Conservation (phyloP, 2,329 filamentous ascomycete species). For the Hyphodiscus sp. region DNA sequence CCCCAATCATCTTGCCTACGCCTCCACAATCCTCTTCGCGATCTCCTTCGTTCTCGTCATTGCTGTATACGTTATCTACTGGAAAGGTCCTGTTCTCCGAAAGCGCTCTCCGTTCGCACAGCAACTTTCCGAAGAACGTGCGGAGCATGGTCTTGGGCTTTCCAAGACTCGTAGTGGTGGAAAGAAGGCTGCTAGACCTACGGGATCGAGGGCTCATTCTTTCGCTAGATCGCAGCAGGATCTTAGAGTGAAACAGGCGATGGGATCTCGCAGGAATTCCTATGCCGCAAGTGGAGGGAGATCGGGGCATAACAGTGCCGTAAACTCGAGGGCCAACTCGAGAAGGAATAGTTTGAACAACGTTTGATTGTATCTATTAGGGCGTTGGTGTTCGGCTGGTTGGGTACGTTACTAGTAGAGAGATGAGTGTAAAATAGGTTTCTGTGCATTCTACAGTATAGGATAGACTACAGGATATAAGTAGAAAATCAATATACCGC, state of each 20-base stretch:
- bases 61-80: slow-evolving; percentile 62
- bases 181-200: not conserved
- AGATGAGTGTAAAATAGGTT: no score
- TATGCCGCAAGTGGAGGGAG: slow-evolving; percentile 3
- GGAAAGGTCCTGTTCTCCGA: slow-evolving; percentile 53
- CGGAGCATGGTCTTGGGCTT: slow-evolving; percentile 7
- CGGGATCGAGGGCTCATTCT: slow-evolving; percentile 16
- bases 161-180: slow-evolving; percentile 6
- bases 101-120: slow-evolving; percentile 59
- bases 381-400: no score
- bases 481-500: no score
- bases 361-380: not conserved
- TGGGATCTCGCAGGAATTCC: slow-evolving; percentile 19
- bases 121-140: slow-evolving; percentile 40
- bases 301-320: slow-evolving; percentile 5
- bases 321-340: slow-evolving; percentile 1
- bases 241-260: slow-evolving; percentile 15
- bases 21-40: slow-evolving; percentile 31
- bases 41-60: slow-evolving; percentile 55
- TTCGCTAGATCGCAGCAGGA: slow-evolving; percentile 23
- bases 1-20: not conserved
- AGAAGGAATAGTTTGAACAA: slow-evolving; percentile 4
- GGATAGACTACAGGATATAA: no score
- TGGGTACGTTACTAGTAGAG: no score
- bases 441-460: no score